These are phyloP conservation scores for Trametes coccinea DNA, from an alignment of 768 basidiomycete genomes.

Conservation along the genomic window DNA sequence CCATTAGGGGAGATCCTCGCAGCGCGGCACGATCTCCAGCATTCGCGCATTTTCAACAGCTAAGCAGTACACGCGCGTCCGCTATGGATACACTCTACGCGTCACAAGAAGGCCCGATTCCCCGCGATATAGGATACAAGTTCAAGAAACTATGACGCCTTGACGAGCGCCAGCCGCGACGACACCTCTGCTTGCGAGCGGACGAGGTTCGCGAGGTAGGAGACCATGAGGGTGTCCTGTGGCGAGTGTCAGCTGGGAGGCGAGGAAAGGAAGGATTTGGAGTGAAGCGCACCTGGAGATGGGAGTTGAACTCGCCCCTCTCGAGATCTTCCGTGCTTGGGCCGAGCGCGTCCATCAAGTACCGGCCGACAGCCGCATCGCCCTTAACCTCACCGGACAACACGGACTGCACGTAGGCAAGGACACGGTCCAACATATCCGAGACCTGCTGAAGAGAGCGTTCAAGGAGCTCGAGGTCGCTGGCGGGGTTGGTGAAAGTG, in stretches of 20 bases:
- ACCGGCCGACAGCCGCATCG: constrained; percentile 85
- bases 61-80: constrained; percentile 32
- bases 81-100: constrained; percentile 19
- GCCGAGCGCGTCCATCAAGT: constrained; percentile 83
- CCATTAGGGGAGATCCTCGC: constrained; percentile 92
- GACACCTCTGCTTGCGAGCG: constrained; percentile 93
- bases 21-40: constrained; percentile 89
- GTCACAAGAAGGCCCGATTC: neutral
- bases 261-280: neutral
- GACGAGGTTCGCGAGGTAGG: constrained; percentile 91
- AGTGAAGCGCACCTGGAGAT: constrained; percentile 58
- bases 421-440: constrained; percentile 80
- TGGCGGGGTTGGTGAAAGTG: constrained; percentile 52
- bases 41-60: constrained; percentile 96
- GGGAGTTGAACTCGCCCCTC: constrained; percentile 73
- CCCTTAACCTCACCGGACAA: constrained; percentile 75
- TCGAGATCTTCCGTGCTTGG: constrained; percentile 71
- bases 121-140: constrained; percentile 12
- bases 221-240: constrained; percentile 91
- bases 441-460: constrained; percentile 69
- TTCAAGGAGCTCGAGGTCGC: constrained; percentile 78
- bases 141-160: constrained; percentile 40
- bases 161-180: constrained; percentile 77
- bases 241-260: constrained; percentile 14
- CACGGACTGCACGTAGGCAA: constrained; percentile 81